A percentile compares a stretch with the other conserved stretches of the same genome.
These are phyloP conservation scores for Artemisia argyi DNA, from an alignment of 129 eudicot genomes.

Conservation along the genomic window DNA sequence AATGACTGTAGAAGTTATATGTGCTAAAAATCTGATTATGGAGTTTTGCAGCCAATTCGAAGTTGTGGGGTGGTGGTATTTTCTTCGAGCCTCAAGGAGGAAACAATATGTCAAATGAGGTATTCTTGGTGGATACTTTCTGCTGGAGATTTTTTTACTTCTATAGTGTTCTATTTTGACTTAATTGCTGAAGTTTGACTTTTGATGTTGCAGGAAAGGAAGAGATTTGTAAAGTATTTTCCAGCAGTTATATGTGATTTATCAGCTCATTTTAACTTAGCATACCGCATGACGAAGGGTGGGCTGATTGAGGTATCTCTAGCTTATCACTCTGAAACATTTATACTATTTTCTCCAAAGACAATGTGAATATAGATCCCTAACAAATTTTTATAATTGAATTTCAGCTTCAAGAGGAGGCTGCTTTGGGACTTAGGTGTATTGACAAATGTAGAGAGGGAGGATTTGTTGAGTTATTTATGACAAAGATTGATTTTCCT, in stretches of 20 bases:
- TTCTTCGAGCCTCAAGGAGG: conserved; percentile 56
- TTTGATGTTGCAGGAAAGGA: conserved; percentile 60
- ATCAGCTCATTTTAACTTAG: conserved; percentile 65
- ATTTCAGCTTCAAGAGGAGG: conserved; percentile 76
- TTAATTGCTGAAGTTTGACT: neutral
- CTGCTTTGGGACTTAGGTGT: conserved; percentile 65
- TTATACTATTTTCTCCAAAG: conserved; percentile 4
- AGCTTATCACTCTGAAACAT: conserved; percentile 6
- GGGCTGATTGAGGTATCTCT: conserved; percentile 71
- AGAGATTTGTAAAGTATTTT: conserved; percentile 44
- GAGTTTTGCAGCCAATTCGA: conserved; percentile 67
- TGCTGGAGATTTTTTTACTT: conserved; percentile 12
- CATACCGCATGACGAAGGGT: conserved; percentile 65
- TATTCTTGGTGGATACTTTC: conserved; percentile 13
- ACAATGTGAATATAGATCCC: neutral
- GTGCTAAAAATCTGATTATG: conserved; percentile 4
- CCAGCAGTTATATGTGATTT: conserved; percentile 76
- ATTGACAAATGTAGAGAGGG: conserved; percentile 69
- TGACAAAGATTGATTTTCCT: conserved; percentile 78
- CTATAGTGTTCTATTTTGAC: neutral
- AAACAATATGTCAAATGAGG: conserved; percentile 57
- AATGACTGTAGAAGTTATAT: conserved; percentile 7
- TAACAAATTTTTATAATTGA: neutral
- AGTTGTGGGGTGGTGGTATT: conserved; percentile 74
- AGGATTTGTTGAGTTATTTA: conserved; percentile 81